A percentile compares a stretch with the other conserved stretches of the same genome.
These are phyloP conservation scores for Tulasnella sp. DNA, from an alignment of 768 basidiomycete genomes.

Conservation along the genomic window DNA sequence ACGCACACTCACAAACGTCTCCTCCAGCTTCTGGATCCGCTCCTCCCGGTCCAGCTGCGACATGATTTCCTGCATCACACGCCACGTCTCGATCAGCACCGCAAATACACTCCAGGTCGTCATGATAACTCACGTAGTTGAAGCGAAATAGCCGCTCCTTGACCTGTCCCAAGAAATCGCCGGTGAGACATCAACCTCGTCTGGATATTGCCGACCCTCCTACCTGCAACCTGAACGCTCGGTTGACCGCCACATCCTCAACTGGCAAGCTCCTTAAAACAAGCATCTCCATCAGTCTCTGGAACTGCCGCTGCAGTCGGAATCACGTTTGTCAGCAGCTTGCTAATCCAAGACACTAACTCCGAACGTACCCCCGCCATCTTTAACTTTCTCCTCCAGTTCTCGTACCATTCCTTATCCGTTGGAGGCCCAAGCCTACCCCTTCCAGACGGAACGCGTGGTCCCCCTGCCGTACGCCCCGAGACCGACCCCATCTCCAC, in stretches of 20 bases:
- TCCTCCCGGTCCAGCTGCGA: conserved; percentile 80
- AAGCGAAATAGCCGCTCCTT: conserved; percentile 92
- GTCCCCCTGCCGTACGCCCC: not conserved
- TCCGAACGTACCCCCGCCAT: conserved; percentile 62
- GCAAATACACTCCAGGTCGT: no score
- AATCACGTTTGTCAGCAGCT: not conserved
- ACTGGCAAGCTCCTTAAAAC: conserved; percentile 59
- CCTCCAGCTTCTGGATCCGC: conserved; percentile 76
- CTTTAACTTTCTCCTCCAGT: conserved; percentile 71
- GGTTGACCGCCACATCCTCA: conserved; percentile 39
- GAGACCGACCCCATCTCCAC: not conserved
- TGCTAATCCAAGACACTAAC: not conserved
- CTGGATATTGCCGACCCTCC: not conserved
- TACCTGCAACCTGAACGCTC: conserved; percentile 63
- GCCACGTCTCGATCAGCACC: not conserved
- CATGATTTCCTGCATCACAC: conserved; percentile 55
- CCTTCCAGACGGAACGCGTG: conserved; percentile 30
- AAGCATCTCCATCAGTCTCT: conserved; percentile 84
- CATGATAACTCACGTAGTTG: conserved; percentile 86
- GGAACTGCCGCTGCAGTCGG: conserved; percentile 69
- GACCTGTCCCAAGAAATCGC: conserved; percentile 32
- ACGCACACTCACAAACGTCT: conserved; percentile 77
- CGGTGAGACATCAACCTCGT: not conserved
- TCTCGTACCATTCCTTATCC: conserved; percentile 64
- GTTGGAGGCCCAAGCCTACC: conserved; percentile 69